Evolutionary conservation across 345 rosid species (phyloP), one percentile per base, ranked within the genome.

Genomic region (Barbarea vulgaris): DNA sequence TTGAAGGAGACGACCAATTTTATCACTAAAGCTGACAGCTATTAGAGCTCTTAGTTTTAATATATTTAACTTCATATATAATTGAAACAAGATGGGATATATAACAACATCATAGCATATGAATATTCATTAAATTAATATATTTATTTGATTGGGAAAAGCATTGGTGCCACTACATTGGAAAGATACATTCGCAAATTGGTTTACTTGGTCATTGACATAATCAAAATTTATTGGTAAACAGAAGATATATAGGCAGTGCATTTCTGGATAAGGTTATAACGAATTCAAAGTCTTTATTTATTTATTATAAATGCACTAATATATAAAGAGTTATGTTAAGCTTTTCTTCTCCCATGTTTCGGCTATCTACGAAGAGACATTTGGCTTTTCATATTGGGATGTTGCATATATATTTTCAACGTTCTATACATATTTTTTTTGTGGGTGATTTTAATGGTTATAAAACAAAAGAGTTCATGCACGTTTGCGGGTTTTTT

Each of bases 321-420:
- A 42, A 41, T 37, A 5, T 39, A 5, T 15, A 15, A 1, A 42
- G 48, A 42, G 18, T 54, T 44, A 57, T 47, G 24, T 24, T 22
- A 14, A 70, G 52, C 64, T 41, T 70, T 70, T 55, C 59, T 77
- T 69, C 76, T 70, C 72, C 76, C 72, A 77, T 27, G 67, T 64
- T 70, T 37, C 53, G 67, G 80, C 53, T 71, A 15, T 34, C 21
- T 48, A 56, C 66, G 72, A 77, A 77, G 67, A 71, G 80, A 64
- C 80, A 70, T 54, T 69, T 77, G 81, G 77, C 81, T 71, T 77
- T 77, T 64, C 72, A 71, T 69, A 69, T 64, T 56, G 41, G 28
- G 57, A 63, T 77, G 37, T 17, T 69, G 15, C 21, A 34, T 19
- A 55, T 42, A 64, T 42, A 44, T 31, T 42, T 54, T 34, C 72